Evolutionary conservation across 208 protist genomes (phyloP), one percentile per base, ranked within the genome.

Genomic region (Leishmania turanica): DNA sequence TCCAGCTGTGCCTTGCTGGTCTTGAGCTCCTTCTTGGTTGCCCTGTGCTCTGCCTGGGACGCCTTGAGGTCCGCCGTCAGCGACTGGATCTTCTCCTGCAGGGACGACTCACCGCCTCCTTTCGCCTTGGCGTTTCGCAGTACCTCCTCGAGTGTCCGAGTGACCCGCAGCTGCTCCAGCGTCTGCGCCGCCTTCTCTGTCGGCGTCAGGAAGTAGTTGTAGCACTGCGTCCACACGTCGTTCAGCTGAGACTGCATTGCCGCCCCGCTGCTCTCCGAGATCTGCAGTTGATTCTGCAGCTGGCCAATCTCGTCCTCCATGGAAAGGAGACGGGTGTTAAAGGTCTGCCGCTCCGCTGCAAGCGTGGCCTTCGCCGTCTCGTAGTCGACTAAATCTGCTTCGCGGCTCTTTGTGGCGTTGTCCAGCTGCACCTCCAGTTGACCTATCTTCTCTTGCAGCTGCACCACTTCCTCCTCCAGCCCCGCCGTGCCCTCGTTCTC

Each of bases 381-480:
- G 81, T 92, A 95, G 80, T 96, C 94, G 27, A 91, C 87, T 15
- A 81, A 58, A 83, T 97, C 94, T n/a, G 91, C 94, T 79, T 94
- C 88, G 27, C 94, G 90, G 19, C 84, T 87, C 82, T 95, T 88
- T 37, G 88, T 78, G 53, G 83, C 91, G 75, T 93, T 95, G 81
- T 95, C 92, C 27, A 96, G 90, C 66, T 87, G 88, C 75, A 96
- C 91, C 77, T 96, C 84, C 37, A 97, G 77, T 72, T 96, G 90
- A 17, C 90, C 89, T 1, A 97, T 85, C 45, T 83, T 83, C 81
- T 97, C 93, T 8, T 83, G 85, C 34, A 98, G 84, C 64, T 81
- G 78, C 73, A 88, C 87, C 75, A 95, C 72, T 66, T 97, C 92
- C 75, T 91, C 49, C 77, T 98, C 92, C 65, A 96, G 82, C 11